phyloP scores from a whole-genome alignment of 2,329 filamentous ascomycete genomes.

The Alternaria sp. region DNA sequence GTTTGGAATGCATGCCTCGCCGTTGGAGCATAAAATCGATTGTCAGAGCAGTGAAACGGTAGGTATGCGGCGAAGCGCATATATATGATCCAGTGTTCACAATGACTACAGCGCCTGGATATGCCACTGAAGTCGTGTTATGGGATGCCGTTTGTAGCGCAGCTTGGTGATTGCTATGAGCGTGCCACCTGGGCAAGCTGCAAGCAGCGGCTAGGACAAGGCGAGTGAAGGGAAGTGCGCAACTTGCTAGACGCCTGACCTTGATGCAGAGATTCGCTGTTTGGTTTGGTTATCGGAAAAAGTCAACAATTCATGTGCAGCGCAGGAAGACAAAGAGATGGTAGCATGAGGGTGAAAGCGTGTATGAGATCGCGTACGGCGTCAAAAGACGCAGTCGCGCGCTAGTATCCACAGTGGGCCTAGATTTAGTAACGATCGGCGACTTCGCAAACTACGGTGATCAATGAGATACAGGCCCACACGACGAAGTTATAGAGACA shows the following conservation, averaged over 20 bases:
- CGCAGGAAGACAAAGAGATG: neutral
- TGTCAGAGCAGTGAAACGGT: neutral
- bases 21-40: neutral
- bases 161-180: neutral
- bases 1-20: neutral
- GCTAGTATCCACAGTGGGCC: neutral
- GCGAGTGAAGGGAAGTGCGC: neutral
- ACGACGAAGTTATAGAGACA: neutral
- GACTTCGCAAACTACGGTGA: neutral
- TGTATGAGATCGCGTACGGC: neutral
- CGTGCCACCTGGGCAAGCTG: neutral
- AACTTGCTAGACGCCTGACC: neutral
- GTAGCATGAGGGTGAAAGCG: neutral
- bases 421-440: neutral
- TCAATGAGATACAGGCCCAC: neutral
- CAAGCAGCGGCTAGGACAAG: neutral
- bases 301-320: neutral
- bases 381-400: neutral
- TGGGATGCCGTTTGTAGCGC: neutral
- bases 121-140: neutral
- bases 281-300: neutral
- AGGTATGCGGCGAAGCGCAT: neutral
- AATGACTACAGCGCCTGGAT: neutral
- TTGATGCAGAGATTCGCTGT: neutral
- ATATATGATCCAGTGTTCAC: neutral